These are phyloP conservation scores for Teratosphaeriaceae sp. DNA, from an alignment of 2,329 filamentous ascomycete species.

Conservation along the genomic window DNA sequence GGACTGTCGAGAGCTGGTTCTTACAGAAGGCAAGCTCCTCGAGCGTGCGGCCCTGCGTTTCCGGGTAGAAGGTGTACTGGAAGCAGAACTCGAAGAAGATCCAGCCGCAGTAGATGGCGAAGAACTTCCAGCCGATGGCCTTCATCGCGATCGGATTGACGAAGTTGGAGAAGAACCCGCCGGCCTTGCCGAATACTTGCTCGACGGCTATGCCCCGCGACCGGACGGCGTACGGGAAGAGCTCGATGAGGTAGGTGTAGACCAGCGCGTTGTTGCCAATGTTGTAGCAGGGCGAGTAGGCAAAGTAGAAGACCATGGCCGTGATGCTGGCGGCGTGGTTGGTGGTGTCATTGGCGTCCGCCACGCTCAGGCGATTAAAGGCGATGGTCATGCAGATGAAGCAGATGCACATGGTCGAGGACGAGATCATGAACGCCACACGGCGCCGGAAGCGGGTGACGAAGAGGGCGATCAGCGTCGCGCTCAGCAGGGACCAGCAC, in stretches of 20 bases:
- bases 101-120: conserved; percentile 39
- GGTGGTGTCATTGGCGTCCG: conserved; percentile 16
- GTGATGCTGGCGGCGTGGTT: conserved; percentile 30
- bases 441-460: conserved; percentile 39
- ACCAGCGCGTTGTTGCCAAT: conserved; percentile 61
- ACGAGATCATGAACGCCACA: conserved; percentile 43
- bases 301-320: conserved; percentile 53
- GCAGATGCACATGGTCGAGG: conserved; percentile 43
- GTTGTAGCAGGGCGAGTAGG: conserved; percentile 55
- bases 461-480: conserved; percentile 25
- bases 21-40: conserved; percentile 44
- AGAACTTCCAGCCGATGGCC: conserved; percentile 39
- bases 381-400: conserved; percentile 53
- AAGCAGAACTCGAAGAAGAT: conserved; percentile 36
- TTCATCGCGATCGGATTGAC: conserved; percentile 42
- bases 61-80: conserved; percentile 42
- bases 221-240: conserved; percentile 53
- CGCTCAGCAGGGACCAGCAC: conserved; percentile 50
- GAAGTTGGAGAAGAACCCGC: conserved; percentile 45
- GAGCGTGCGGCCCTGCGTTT: conserved; percentile 36
- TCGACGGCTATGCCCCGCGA: conserved; percentile 54
- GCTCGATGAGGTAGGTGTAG: conserved; percentile 55
- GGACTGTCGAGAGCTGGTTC: no score
- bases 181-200: conserved; percentile 47
- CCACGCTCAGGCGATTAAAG: conserved; percentile 34